Base-by-base conservation (phyloP, 2,329 filamentous ascomycete genomes). In the Biscogniauxia sp. region DNA sequence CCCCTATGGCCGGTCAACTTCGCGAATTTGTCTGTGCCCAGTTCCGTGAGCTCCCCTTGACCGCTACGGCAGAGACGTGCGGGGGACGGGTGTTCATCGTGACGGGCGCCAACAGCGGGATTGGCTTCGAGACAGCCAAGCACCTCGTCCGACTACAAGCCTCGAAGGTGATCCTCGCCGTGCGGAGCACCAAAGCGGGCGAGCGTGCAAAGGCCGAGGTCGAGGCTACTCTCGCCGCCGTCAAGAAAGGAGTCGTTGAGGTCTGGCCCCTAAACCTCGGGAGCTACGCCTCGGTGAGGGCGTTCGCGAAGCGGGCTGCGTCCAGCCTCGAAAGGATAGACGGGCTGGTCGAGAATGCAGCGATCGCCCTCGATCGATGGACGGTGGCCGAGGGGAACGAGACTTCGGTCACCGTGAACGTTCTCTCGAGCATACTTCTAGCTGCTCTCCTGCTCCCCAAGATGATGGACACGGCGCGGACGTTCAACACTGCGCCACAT, bases 361-460 rank as follows among this genome's bases (percentile, higher is more conserved):
- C 76, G 0, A 65, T 82, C 5, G 69, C 72, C 3, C 1, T 1
- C 0, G 65, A 70, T 0, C 80, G 71, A 57, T 55, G 28, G 28
- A 45, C 66, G 0, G 32, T 69, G 0, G 73, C 70, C 0, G 78
- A 79, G 55, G 78, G 74, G 0, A 74, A 78, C 49, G 81, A 83
- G 66, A 68, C 65, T 23, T 78, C 73, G 3, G 69, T 83, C 53
- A 79, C 77, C 0, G 76, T 79, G 51, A 83, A 84, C 58, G 79
- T 81, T 5, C 74, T 83, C 64, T 76, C 71, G 54, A 82, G 79
- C 0, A 75, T 82, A 37, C 64, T 83, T 1, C 71, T 84, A 1
- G 79, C 74, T 0, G 65, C 81, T 0, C 69, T 81, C 0, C 57
- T 83, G n/a, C 65, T 83, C 2, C 81, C 80, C 0, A 78, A 76